Evolutionary conservation across 305 asterid species (phyloP).

Genomic region (Stenogyne calaminthoides): DNA sequence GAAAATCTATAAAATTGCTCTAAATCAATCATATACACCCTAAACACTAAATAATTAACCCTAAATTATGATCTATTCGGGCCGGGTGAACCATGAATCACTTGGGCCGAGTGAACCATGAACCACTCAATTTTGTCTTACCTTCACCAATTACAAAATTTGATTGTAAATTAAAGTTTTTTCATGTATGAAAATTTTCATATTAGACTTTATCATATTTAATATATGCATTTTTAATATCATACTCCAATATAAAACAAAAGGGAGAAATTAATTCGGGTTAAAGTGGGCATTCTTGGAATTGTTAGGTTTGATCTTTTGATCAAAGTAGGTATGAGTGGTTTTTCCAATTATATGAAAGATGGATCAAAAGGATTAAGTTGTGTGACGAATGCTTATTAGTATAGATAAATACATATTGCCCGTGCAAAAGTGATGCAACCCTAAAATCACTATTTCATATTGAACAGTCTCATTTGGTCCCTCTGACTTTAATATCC

Average conservation of each 20-base stretch:
- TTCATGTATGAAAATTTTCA: too few relatives aligned
- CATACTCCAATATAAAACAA: not conserved
- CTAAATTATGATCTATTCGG: too few relatives aligned
- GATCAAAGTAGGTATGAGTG: slow-evolving; percentile 4
- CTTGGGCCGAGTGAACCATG: too few relatives aligned
- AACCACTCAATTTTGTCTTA: too few relatives aligned
- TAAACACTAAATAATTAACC: too few relatives aligned
- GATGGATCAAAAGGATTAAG: not conserved
- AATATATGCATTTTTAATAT: not conserved
- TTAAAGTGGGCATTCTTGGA: slow-evolving; percentile 24
- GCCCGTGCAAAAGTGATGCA: slow-evolving; percentile 35
- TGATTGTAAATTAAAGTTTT: too few relatives aligned
- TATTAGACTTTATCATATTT: too few relatives aligned
- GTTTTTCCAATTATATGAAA: not conserved
- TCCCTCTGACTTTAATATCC: slow-evolving; percentile 5
- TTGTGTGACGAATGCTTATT: slow-evolving; percentile 18
- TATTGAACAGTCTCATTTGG: slow-evolving; percentile 12
- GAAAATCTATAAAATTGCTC: too few relatives aligned
- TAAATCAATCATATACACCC: too few relatives aligned
- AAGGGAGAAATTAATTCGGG: not conserved
- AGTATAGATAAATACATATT: not conserved
- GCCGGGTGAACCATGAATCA: too few relatives aligned
- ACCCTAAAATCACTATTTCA: slow-evolving; percentile 10
- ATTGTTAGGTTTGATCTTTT: slow-evolving; percentile 21
- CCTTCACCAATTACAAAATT: too few relatives aligned